Evolutionary conservation across 1,284 basidiomycete species (phyloP).

Genomic region (Ganoderma lucidum): DNA sequence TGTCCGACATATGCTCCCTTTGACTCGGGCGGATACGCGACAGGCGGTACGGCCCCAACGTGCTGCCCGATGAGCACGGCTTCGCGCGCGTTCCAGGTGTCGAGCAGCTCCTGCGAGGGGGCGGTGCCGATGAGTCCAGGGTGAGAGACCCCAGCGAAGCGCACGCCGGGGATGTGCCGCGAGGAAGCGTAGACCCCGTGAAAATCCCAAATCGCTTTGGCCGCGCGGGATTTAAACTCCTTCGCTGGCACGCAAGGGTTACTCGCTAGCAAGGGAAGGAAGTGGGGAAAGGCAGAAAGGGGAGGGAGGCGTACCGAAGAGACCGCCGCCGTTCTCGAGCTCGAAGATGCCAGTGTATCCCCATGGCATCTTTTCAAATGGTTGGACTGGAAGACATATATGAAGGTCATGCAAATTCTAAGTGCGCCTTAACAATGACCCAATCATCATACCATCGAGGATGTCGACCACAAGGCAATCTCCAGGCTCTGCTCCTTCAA

Average conservation of each 20-base stretch:
- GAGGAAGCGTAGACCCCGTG: conserved; percentile 76
- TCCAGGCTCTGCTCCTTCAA: conserved; percentile 81
- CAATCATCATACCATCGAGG: conserved; percentile 60
- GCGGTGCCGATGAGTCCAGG: conserved; percentile 82
- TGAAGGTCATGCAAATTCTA: background rate
- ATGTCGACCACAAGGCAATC: conserved; percentile 85
- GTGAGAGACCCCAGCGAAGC: conserved; percentile 81
- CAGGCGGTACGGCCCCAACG: conserved; percentile 62
- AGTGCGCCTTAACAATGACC: background rate
- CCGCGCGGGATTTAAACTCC: conserved; percentile 75
- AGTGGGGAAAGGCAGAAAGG: background rate
- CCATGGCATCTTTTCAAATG: conserved; percentile 84
- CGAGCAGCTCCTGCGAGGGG: conserved; percentile 75
- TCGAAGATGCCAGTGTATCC: conserved; percentile 85
- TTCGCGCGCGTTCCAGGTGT: conserved; percentile 80
- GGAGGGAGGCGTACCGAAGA: conserved; percentile 59
- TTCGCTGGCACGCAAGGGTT: conserved; percentile 48
- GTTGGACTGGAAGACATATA: conserved; percentile 52
- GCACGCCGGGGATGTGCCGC: conserved; percentile 80
- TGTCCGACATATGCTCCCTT: conserved; percentile 77
- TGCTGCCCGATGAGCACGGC: conserved; percentile 68
- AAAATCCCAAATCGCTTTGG: conserved; percentile 86
- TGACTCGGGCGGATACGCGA: conserved; percentile 70
- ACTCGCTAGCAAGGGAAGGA: background rate
- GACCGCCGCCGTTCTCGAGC: conserved; percentile 76